Evolutionary conservation across 805 yeast species (phyloP), one percentile per base, ranked within the genome.

Genomic region (Komagataella populi): DNA sequence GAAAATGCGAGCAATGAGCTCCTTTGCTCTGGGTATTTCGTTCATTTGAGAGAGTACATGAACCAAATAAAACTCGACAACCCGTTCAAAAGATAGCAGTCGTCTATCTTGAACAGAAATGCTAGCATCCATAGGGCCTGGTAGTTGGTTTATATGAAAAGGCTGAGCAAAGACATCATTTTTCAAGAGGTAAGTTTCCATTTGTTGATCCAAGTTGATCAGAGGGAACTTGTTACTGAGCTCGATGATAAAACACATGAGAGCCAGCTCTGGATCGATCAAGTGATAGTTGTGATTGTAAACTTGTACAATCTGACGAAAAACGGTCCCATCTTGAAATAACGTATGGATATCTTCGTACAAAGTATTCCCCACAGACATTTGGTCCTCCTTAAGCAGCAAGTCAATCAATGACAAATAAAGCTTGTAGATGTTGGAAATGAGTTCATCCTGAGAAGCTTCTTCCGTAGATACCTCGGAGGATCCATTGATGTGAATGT

Each of bases 171-270:
- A 49, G 6, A 62, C 50, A 10, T 49, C 53, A 8, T 44, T 53
- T 17, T 48, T 51, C 1, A 22, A 48, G 12, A 65, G 54, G 46
- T 57, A 63, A 4, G 30, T 44, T 44, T 60, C 63, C 6, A 64
- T 51, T 46, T 66, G 70, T 4, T 30, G 49, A 16, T 53, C 55
- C 48, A 64, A 51, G 14, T 51, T 51, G 6, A 24, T 46, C 17
- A 58, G 20, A 1, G 61, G 52, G 45, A 59, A 54, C 4, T 61
- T 63, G 49, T 66, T 64, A 4, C 65, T 55, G 12, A 57, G 53
- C 50, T 66, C 68, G 39, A 63, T 59, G 14, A 64, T 57, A 48
- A 63, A 64, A 48, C 65, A 60, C 59, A 64, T 60, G 43, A 65
- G 54, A 3, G 56, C 51, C 17, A 65, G 44, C 18, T 63, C 68